A percentile compares a stretch with the other conserved stretches of the same genome.
Evolutionary conservation across 1,139 yeast genomes (phyloP).

Genomic region (Blastobotrys apis): DNA sequence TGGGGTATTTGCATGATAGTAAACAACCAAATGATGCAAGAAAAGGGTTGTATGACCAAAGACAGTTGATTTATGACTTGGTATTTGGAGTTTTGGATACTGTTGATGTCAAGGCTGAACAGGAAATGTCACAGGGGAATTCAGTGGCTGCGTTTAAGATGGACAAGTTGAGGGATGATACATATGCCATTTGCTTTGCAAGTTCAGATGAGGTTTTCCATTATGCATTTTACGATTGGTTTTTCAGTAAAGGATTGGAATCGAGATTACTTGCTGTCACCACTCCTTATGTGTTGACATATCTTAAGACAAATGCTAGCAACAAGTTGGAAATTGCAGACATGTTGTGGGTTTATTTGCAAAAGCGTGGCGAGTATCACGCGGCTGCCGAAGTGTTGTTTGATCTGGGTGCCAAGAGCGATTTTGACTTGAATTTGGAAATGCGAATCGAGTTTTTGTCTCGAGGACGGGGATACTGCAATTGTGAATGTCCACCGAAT

Average conservation of each 20-base stretch:
- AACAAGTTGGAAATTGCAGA: constrained; percentile 71
- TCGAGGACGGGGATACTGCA: constrained; percentile 90
- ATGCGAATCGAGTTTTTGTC: constrained; percentile 85
- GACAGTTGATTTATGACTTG: constrained; percentile 61
- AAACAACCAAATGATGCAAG: constrained; percentile 47
- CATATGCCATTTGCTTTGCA: constrained; percentile 70
- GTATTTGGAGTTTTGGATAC: constrained; percentile 70
- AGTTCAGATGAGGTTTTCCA: constrained; percentile 82
- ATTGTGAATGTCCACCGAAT: constrained; percentile 75
- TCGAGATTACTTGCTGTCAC: constrained; percentile 74
- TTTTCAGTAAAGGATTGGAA: constrained; percentile 69
- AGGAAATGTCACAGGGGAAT: constrained; percentile 40
- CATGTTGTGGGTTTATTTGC: constrained; percentile 82
- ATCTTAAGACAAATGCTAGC: constrained; percentile 67
- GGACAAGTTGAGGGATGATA: constrained; percentile 59
- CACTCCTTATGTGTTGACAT: constrained; percentile 75
- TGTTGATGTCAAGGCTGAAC: constrained; percentile 63
- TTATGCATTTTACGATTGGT: constrained; percentile 90
- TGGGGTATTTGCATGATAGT: constrained; percentile 51
- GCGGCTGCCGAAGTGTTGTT: constrained; percentile 82
- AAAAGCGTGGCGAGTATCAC: constrained; percentile 72
- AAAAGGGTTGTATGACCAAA: constrained; percentile 42
- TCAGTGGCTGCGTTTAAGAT: constrained; percentile 32
- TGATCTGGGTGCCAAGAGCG: constrained; percentile 60
- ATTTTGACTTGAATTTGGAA: constrained; percentile 61